Evolutionary conservation across 768 basidiomycete genomes (phyloP).

Genomic region (Russula ochroleuca): DNA sequence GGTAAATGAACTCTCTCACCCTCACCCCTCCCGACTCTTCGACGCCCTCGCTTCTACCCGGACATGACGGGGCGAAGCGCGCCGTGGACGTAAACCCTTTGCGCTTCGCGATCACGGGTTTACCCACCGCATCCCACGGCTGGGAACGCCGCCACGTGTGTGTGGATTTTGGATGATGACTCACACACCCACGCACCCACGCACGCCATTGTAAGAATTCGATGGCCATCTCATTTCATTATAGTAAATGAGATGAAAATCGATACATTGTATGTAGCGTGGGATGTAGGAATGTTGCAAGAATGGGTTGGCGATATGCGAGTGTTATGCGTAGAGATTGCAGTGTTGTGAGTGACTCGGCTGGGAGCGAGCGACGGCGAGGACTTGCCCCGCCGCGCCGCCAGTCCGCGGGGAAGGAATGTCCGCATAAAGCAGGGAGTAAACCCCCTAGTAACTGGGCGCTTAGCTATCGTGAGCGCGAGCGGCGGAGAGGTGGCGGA

Average conservation of each 20-base stretch:
- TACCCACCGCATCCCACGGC: not conserved
- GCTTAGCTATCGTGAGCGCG: not conserved
- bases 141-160: not conserved
- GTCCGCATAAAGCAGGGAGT: constrained; percentile 3
- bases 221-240: no score
- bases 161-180: no score
- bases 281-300: no score
- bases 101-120: constrained; percentile 19
- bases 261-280: no score
- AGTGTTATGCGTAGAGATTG: no score
- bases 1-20: not conserved
- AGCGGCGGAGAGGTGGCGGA: constrained; percentile 18
- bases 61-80: constrained; percentile 20
- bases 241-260: no score
- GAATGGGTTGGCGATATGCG: no score
- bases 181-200: no score
- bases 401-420: constrained; percentile 11
- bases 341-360: not conserved
- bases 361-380: constrained; percentile 1
- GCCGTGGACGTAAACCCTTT: constrained; percentile 16
- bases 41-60: not conserved
- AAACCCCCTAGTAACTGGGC: constrained; percentile 3
- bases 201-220: no score
- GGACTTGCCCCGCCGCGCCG: not conserved
- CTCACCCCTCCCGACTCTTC: not conserved